These are phyloP conservation scores for Rugiboletus extremiorientalis DNA, from an alignment of 1,284 basidiomycete genomes.

Conservation along the genomic window DNA sequence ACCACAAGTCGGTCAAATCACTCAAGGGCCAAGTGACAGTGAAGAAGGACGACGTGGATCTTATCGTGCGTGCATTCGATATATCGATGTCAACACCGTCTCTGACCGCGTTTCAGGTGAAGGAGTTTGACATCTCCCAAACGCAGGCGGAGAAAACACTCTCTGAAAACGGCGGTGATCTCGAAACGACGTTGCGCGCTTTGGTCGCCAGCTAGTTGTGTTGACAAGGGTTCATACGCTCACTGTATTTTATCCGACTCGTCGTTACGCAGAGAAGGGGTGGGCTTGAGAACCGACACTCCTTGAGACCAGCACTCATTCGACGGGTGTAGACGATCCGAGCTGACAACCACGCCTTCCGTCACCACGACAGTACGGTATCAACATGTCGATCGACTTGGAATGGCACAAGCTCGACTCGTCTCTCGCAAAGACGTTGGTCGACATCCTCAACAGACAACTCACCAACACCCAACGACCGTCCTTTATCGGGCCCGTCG, in stretches of 20 bases:
- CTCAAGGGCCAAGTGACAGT: conserved; percentile 29
- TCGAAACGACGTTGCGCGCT: conserved; percentile 26
- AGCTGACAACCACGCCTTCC: too few relatives aligned
- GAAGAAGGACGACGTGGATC: conserved; percentile 50
- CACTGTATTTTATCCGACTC: neutral
- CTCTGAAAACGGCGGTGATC: conserved; percentile 31
- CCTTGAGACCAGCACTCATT: neutral
- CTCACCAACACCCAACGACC: conserved; percentile 73
- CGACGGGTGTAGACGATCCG: neutral
- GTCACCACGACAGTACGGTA: too few relatives aligned
- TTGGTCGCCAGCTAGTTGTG: conserved; percentile 23
- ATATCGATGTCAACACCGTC: neutral
- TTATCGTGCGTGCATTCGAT: conserved; percentile 40
- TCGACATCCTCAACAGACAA: conserved; percentile 80
- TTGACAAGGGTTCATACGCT: neutral
- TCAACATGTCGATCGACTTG: conserved; percentile 74
- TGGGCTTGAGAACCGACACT: neutral
- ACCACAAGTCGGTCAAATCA: conserved; percentile 30
- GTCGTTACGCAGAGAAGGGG: neutral
- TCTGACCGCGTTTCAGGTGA: conserved; percentile 35
- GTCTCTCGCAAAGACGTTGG: conserved; percentile 68
- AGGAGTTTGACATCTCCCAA: conserved; percentile 48
- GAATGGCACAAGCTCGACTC: conserved; percentile 76
- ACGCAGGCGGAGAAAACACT: conserved; percentile 47
- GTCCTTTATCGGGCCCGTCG: conserved; percentile 91